Conservation (phyloP, 306 rosid genomes). For the Ceratonia siliqua region DNA sequence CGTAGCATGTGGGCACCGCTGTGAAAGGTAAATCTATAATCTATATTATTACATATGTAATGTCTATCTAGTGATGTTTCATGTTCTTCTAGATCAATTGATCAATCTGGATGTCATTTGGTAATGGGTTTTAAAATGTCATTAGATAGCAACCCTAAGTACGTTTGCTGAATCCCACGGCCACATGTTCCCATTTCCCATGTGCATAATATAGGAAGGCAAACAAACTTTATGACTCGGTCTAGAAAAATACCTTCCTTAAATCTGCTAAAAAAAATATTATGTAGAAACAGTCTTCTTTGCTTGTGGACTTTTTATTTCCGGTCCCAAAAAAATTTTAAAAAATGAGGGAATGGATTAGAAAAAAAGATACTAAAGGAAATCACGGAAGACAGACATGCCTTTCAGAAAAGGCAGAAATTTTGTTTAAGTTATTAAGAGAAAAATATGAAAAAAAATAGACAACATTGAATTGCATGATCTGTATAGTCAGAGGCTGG, state of each 20-base stretch:
- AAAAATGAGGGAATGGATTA: neutral
- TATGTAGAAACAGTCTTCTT: neutral
- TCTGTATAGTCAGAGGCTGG: neutral
- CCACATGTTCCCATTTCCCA: neutral
- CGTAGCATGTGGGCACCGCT: constrained; percentile 75
- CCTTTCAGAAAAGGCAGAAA: neutral
- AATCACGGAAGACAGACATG: neutral
- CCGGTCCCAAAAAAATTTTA: neutral
- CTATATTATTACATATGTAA: constrained; percentile 4
- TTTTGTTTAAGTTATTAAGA: neutral
- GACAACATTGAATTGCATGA: neutral
- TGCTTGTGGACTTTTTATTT: constrained; percentile 15
- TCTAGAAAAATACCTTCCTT: neutral
- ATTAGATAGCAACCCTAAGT: neutral
- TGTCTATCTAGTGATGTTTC: constrained; percentile 9
- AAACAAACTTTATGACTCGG: neutral
- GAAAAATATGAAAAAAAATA: neutral
- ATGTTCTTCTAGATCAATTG: constrained; percentile 31
- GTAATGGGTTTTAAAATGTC: neutral
- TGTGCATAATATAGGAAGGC: neutral
- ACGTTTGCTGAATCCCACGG: constrained; percentile 9
- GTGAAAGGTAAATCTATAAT: constrained; percentile 61
- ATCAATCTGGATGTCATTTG: neutral
- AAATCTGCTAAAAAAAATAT: neutral
- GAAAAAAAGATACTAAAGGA: neutral